These are phyloP conservation scores for Circinella umbellata DNA, from an alignment of 371 early-diverging fungal species.

Conservation along the genomic window DNA sequence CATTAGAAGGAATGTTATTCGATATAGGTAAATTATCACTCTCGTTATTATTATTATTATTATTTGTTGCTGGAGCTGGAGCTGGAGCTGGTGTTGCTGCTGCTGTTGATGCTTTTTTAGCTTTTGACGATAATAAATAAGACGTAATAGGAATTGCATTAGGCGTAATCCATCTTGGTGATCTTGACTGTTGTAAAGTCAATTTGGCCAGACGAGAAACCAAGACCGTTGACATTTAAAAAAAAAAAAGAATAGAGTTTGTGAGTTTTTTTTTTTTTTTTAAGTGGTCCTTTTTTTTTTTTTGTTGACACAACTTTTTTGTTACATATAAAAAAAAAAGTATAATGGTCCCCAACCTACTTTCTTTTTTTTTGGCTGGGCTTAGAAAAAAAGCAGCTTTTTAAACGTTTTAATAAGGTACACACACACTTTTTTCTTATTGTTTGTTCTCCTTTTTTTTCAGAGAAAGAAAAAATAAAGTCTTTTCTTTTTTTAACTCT, in stretches of 20 bases:
- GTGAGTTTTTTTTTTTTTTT: no score
- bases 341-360: no score
- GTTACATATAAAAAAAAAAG: neutral
- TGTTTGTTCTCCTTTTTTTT: no score
- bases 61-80: neutral
- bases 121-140: neutral
- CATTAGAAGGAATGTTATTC: neutral
- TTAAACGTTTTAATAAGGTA: no score
- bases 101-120: neutral
- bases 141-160: neutral
- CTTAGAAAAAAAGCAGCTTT: no score
- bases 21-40: neutral
- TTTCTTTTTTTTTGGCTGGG: slow-evolving; percentile 1
- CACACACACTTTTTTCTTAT: neutral
- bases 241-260: neutral
- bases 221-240: slow-evolving; percentile 13
- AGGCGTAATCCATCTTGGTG: slow-evolving; percentile 1
- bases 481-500: neutral
- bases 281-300: no score
- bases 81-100: slow-evolving; percentile 3
- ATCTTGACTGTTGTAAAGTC: neutral
- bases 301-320: neutral
- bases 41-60: slow-evolving; percentile 1
- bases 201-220: slow-evolving; percentile 9
- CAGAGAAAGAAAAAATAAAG: no score